Evolutionary conservation across 2,329 filamentous ascomycete genomes (phyloP).

Genomic region (Raffaelea ambrosiae): DNA sequence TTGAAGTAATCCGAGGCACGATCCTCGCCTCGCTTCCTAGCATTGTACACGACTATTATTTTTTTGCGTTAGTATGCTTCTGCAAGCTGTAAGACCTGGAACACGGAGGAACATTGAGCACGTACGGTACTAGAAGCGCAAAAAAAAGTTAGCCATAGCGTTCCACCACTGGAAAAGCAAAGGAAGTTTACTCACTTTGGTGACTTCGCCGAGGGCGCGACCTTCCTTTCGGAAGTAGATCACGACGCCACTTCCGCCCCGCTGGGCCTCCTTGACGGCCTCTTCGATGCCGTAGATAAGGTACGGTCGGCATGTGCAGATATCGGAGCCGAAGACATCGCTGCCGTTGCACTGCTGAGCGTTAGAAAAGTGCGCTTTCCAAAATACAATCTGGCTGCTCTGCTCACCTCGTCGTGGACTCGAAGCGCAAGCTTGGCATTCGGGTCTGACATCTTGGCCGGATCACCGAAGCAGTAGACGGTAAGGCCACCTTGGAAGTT

Average conservation of each 20-base stretch:
- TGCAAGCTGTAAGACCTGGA: background rate
- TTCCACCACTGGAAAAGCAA: background rate
- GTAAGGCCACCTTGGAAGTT: constrained; percentile 62
- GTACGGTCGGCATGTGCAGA: constrained; percentile 93
- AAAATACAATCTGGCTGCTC: background rate
- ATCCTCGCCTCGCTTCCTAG: constrained; percentile 69
- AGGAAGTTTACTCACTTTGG: constrained; percentile 58
- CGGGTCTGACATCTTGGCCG: constrained; percentile 85
- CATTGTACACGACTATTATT: constrained; percentile 59
- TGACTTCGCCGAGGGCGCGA: constrained; percentile 87
- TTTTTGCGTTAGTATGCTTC: constrained; percentile 5
- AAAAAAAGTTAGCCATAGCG: background rate
- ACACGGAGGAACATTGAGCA: background rate
- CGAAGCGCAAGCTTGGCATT: constrained; percentile 73
- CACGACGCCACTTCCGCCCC: constrained; percentile 85
- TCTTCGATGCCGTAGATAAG: constrained; percentile 96
- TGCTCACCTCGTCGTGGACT: constrained; percentile 57
- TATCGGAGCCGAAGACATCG: constrained; percentile 96
- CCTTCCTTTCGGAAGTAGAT: constrained; percentile 99
- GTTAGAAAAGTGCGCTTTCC: background rate
- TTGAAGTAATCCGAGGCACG: constrained; percentile 90
- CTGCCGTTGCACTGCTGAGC: constrained; percentile 69
- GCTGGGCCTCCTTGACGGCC: constrained; percentile 93
- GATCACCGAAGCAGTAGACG: constrained; percentile 95
- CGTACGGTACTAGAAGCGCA: constrained; percentile 13